phyloP scores from a whole-genome alignment of 306 rosid species.

The Lathyrus aphaca region DNA sequence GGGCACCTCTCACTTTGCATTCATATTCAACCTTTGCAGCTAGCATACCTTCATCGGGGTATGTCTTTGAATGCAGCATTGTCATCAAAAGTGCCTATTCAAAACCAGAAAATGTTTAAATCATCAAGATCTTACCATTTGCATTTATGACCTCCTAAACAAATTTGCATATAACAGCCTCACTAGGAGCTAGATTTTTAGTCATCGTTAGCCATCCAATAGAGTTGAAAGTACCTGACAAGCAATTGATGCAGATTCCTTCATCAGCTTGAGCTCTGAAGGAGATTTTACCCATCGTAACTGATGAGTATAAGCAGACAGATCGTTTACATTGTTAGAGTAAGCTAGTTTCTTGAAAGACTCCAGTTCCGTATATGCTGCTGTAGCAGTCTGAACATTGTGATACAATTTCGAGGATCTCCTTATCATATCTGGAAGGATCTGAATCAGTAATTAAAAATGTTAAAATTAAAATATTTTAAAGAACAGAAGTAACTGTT shows the following conservation, averaged over 20 bases:
- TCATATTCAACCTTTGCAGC: conserved; percentile 93
- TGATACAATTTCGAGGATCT: conserved; percentile 74
- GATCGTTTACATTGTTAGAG: conserved; percentile 57
- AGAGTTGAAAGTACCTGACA: conserved; percentile 72
- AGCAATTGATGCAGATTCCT: conserved; percentile 87
- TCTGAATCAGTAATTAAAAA: conserved; percentile 64
- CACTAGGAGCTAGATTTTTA: conserved; percentile 3
- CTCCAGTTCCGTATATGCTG: conserved; percentile 68
- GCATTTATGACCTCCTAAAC: conserved; percentile 17
- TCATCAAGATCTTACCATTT: conserved; percentile 13
- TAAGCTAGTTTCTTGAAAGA: conserved; percentile 61
- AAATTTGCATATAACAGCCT: conserved; percentile 33
- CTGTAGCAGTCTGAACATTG: conserved; percentile 68
- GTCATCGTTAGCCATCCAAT: conserved; percentile 13
- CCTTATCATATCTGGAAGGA: conserved; percentile 76
- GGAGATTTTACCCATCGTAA: conserved; percentile 83
- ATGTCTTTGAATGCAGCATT: conserved; percentile 74
- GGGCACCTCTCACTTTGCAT: conserved; percentile 94
- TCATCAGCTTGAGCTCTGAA: conserved; percentile 89
- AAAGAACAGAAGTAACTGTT: conserved; percentile 17
- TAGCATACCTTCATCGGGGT: conserved; percentile 72
- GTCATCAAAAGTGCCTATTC: conserved; percentile 86
- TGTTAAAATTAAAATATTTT: conserved; percentile 32
- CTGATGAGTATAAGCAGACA: conserved; percentile 63
- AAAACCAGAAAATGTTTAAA: conserved; percentile 40